Percentiles rank a stretch among this genome's conserved stretches.
These are phyloP conservation scores for Nakazawaea pomicola DNA, from an alignment of 805 yeast genomes.

Conservation along the genomic window DNA sequence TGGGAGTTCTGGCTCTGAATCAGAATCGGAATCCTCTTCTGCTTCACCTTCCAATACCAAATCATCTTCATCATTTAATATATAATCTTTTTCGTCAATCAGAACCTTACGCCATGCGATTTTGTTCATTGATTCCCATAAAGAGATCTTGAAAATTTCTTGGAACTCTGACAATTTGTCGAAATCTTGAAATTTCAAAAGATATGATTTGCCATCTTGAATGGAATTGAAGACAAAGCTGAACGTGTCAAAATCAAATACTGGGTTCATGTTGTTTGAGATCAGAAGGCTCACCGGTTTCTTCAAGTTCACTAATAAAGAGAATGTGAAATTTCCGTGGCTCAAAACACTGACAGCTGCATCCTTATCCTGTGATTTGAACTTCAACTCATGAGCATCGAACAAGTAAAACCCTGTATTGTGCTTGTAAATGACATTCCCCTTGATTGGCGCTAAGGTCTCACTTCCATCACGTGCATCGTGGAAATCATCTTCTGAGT, in stretches of 20 bases:
- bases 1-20: conserved; percentile 25
- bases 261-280: conserved; percentile 52
- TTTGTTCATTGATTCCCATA: conserved; percentile 59
- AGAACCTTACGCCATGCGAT: conserved; percentile 40
- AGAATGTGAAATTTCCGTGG: conserved; percentile 45
- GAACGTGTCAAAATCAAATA: conserved; percentile 49
- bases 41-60: conserved; percentile 33
- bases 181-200: conserved; percentile 46
- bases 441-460: conserved; percentile 11
- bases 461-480: conserved; percentile 25
- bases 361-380: conserved; percentile 34
- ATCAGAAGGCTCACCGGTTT: conserved; percentile 26
- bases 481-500: conserved; percentile 23
- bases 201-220: conserved; percentile 47
- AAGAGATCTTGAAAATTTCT: conserved; percentile 39
- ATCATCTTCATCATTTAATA: conserved; percentile 47
- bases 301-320: conserved; percentile 38
- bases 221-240: conserved; percentile 66
- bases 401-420: conserved; percentile 45
- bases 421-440: conserved; percentile 11
- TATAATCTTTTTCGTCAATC: conserved; percentile 47
- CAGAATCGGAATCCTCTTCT: conserved; percentile 26
- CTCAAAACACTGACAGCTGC: conserved; percentile 37
- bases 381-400: conserved; percentile 46
- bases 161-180: conserved; percentile 48